A percentile compares a stretch with the other conserved stretches of the same genome.
Conservation (phyloP, 2,329 filamentous ascomycete species). For the Blastomyces emzantsi region DNA sequence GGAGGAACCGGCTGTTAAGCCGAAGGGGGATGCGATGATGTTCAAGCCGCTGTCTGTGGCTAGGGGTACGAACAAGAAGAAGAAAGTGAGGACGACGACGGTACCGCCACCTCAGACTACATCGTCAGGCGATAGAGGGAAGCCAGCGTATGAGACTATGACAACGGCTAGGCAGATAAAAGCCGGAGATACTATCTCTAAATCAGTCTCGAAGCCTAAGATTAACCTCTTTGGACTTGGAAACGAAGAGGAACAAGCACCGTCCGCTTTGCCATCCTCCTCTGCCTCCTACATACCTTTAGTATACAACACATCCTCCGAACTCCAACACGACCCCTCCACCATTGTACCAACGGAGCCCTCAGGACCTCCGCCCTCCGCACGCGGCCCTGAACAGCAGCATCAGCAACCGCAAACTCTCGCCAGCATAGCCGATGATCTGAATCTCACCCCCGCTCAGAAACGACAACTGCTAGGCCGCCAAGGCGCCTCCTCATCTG, state of each 20-base stretch:
- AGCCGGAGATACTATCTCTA: slow-evolving; percentile 12
- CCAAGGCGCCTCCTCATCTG: slow-evolving; percentile 18
- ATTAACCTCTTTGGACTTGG: slow-evolving; percentile 38
- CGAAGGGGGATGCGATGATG: slow-evolving; percentile 70
- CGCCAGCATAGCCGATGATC: slow-evolving; percentile 60
- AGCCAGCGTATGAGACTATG: slow-evolving; percentile 13
- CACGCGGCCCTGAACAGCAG: neutral
- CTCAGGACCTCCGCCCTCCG: slow-evolving; percentile 8
- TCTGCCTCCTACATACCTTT: slow-evolving; percentile 31
- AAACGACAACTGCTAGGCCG: slow-evolving; percentile 81
- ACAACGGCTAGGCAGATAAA: slow-evolving; percentile 11
- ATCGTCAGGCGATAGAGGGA: slow-evolving; percentile 8
- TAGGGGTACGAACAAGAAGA: slow-evolving; percentile 65
- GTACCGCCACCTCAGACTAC: slow-evolving; percentile 21
- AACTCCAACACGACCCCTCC: slow-evolving; percentile 5
- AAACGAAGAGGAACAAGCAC: slow-evolving; percentile 20
- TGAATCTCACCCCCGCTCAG: slow-evolving; percentile 69
- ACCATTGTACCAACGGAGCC: slow-evolving; percentile 8
- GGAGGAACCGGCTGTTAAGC: slow-evolving; percentile 35
- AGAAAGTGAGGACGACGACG: slow-evolving; percentile 41
- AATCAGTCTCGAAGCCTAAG: slow-evolving; percentile 32
- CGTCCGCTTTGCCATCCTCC: slow-evolving; percentile 11
- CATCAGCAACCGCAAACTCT: slow-evolving; percentile 46
- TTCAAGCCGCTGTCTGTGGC: slow-evolving; percentile 84
- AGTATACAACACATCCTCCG: slow-evolving; percentile 28